These are phyloP conservation scores for Retiboletus fuscus DNA, from an alignment of 1,284 basidiomycete genomes.

Conservation along the genomic window DNA sequence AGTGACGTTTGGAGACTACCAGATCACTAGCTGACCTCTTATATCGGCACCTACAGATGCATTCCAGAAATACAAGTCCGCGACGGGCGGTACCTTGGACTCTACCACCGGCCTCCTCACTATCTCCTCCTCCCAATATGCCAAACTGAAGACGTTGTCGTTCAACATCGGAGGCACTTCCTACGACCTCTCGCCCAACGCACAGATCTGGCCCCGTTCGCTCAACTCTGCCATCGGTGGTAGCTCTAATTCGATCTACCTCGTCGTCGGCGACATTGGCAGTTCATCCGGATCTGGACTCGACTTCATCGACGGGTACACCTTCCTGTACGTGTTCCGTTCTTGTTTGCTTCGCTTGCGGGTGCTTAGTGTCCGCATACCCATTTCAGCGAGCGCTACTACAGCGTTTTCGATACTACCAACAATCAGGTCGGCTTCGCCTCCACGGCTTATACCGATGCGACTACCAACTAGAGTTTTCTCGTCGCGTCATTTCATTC, in stretches of 20 bases:
- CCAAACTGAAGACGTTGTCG: neutral
- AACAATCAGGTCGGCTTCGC: constrained; percentile 61
- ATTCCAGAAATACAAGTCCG: constrained; percentile 60
- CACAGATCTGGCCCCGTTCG: constrained; percentile 65
- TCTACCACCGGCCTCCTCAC: constrained; percentile 56
- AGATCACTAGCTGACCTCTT: neutral
- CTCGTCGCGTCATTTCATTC: constrained; percentile 52
- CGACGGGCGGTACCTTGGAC: constrained; percentile 65
- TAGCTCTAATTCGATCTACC: constrained; percentile 55
- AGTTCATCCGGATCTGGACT: constrained; percentile 57
- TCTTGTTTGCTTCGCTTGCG: too few species aligned
- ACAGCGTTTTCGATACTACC: constrained; percentile 61
- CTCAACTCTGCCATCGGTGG: constrained; percentile 60
- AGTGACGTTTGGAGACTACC: constrained; percentile 8
- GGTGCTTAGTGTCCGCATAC: constrained; percentile 43
- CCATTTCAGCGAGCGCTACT: constrained; percentile 59
- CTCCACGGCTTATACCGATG: constrained; percentile 51
- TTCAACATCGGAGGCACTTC: constrained; percentile 48
- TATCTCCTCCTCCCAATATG: constrained; percentile 52
- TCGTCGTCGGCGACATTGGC: constrained; percentile 55
- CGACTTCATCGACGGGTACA: constrained; percentile 38
- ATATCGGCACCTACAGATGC: constrained; percentile 53
- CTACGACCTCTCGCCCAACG: constrained; percentile 59
- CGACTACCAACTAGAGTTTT: constrained; percentile 54
- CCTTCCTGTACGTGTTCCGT: constrained; percentile 24